Evolutionary conservation across 2,329 filamentous ascomycete species (phyloP).

Genomic region (Cadophora sp.): DNA sequence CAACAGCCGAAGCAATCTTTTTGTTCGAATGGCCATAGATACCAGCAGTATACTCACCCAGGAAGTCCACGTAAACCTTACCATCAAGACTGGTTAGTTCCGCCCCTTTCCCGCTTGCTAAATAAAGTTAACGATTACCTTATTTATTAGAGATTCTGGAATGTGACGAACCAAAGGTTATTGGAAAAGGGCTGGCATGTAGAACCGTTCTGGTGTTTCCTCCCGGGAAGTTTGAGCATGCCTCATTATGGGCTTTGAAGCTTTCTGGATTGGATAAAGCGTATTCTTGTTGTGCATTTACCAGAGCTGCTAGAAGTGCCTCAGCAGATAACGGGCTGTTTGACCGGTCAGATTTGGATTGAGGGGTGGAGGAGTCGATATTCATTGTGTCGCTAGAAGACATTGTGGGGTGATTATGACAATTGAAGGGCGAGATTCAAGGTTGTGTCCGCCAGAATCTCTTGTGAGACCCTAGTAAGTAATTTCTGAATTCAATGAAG

Average conservation of each 20-base stretch:
- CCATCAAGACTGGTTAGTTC: constrained; percentile 36
- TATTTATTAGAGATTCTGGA: neutral
- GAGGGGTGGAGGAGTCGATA: constrained; percentile 8
- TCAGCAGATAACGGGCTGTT: neutral
- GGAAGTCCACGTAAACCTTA: constrained; percentile 60
- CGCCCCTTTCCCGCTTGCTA: constrained; percentile 29
- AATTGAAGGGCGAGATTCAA: no score
- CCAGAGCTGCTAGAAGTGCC: constrained; percentile 11
- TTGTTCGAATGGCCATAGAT: constrained; percentile 71
- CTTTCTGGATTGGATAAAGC: constrained; percentile 27
- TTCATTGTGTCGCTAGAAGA: neutral
- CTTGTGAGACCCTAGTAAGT: no score
- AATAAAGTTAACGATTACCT: neutral
- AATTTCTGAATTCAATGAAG: no score
- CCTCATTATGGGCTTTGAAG: constrained; percentile 32
- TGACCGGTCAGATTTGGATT: neutral
- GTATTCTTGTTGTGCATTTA: constrained; percentile 24
- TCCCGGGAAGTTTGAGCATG: constrained; percentile 36
- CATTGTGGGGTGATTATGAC: neutral
- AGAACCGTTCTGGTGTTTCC: constrained; percentile 40
- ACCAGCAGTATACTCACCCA: constrained; percentile 69
- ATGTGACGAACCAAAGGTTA: constrained; percentile 28
- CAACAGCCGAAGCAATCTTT: constrained; percentile 56
- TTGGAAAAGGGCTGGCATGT: constrained; percentile 36
- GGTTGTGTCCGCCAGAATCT: no score